Base-by-base conservation (phyloP, 306 rosid species). In the Rosa multiflora region DNA sequence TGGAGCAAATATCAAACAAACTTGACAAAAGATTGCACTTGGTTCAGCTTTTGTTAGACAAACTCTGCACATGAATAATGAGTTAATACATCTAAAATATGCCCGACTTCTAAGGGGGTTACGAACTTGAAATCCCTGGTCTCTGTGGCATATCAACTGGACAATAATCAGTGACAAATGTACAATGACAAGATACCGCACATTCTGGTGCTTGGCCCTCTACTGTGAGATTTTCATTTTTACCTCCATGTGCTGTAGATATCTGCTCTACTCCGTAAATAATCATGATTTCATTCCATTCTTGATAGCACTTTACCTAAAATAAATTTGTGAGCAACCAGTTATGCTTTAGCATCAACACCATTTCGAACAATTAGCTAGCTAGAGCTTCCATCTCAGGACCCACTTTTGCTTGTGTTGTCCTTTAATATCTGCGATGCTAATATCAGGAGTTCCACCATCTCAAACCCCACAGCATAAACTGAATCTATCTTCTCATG, bases 381-480 rank as follows among this genome's bases (percentile, higher is more conserved):
- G 62, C 46, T 52, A 52, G 47, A 18, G 29, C 67, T 55, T 6
- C 62, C 11, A 29, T 72, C 67, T 85, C 80, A 75, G 21, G 83
- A 71, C 42, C 71, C 80, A 52, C 73, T 86, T 80, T 62, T 77
- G 37, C 71, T 68, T 13, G 63, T 55, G 75, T 75, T 71, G 43
- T 88, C 88, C 87, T 85, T 91, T 86, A 93, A 78, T 70, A 82
- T 67, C 82, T 89, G 94, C 5, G 96, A 97, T 9, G 90, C 90
- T 83, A 90, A 87, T 74, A 90, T 82, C 81, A 93, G 80, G 73
- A 95, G 99, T 83, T 95, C 99, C 83, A 91, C 97, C 99, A 95
- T 93, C 88, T 95, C 96, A 81, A 95, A 87, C 81, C 99, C 99
- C 10, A 93, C 96, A 67, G 92, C 94, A 73, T 92, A 83, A 63